These are phyloP conservation scores for Fusarium secorum DNA, from an alignment of 2,329 filamentous ascomycete species.

Conservation along the genomic window DNA sequence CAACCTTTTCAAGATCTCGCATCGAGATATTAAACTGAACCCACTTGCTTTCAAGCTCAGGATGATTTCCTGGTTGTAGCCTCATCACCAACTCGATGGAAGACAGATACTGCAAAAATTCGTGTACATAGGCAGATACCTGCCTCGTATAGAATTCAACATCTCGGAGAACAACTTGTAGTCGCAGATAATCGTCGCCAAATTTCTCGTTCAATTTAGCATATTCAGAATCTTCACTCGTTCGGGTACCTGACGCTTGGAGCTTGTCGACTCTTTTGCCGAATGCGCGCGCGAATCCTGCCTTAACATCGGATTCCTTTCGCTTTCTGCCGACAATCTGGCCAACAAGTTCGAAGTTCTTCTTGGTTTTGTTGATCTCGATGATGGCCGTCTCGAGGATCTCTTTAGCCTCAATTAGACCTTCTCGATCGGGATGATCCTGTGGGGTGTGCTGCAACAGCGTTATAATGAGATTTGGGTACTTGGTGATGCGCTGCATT, in stretches of 20 bases:
- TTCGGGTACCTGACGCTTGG: conserved; percentile 66
- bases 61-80: conserved; percentile 73
- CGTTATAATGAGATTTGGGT: conserved; percentile 83
- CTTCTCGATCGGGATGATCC: conserved; percentile 82
- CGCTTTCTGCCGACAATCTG: conserved; percentile 86
- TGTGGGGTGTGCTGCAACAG: conserved; percentile 80
- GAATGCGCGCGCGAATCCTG: conserved; percentile 88
- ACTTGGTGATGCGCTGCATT: conserved; percentile 93
- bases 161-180: conserved; percentile 92
- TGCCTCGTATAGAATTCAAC: conserved; percentile 93
- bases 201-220: conserved; percentile 84
- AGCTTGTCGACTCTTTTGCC: conserved; percentile 88
- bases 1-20: conserved; percentile 83
- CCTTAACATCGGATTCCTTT: conserved; percentile 86
- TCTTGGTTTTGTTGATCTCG: conserved; percentile 95
- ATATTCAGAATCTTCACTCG: conserved; percentile 83
- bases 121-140: conserved; percentile 78
- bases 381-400: conserved; percentile 72
- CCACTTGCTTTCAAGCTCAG: conserved; percentile 94
- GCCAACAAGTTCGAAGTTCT: conserved; percentile 90
- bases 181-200: conserved; percentile 87
- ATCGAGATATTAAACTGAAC: conserved; percentile 88
- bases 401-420: conserved; percentile 63
- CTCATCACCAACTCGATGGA: conserved; percentile 86
- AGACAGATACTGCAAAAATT: conserved; percentile 80